phyloP scores from a whole-genome alignment of 78 protist species.

The Dictyostelium brefeldianum region DNA sequence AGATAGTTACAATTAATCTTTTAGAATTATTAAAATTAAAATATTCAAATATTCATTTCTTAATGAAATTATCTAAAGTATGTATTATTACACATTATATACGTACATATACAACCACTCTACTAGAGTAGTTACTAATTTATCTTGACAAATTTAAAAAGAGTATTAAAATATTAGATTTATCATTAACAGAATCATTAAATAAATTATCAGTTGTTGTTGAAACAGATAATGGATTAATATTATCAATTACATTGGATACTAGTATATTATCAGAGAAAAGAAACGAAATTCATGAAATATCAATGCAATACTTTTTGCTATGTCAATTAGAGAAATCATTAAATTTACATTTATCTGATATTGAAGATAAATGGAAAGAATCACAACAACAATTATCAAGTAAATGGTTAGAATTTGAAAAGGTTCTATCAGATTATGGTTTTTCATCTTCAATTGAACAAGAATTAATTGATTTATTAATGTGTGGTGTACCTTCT shows the following conservation, averaged over 20 bases:
- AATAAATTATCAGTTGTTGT: background rate
- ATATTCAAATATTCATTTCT: constrained; percentile 18
- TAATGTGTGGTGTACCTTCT: constrained; percentile 59
- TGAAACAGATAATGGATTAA: constrained; percentile 47
- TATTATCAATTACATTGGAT: constrained; percentile 8
- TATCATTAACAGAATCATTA: constrained; percentile 18
- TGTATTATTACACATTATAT: background rate
- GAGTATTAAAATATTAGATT: constrained; percentile 24
- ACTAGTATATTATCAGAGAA: background rate
- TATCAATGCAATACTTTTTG: background rate
- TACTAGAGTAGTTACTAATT: too few relatives aligned
- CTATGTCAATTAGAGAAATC: background rate
- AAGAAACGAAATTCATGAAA: constrained; percentile 28
- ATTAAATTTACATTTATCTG: background rate
- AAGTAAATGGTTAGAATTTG: constrained; percentile 16
- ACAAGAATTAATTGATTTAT: constrained; percentile 29
- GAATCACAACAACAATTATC: background rate
- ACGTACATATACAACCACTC: background rate
- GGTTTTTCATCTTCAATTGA: constrained; percentile 44
- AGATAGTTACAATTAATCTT: constrained; percentile 3
- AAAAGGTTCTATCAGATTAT: constrained; percentile 23
- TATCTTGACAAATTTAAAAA: too few relatives aligned
- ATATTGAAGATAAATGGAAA: constrained; percentile 19
- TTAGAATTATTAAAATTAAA: background rate
- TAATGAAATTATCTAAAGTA: constrained; percentile 22